Evolutionary conservation across 1,284 basidiomycete genomes (phyloP).

Genomic region (Fomitopsis palustris): DNA sequence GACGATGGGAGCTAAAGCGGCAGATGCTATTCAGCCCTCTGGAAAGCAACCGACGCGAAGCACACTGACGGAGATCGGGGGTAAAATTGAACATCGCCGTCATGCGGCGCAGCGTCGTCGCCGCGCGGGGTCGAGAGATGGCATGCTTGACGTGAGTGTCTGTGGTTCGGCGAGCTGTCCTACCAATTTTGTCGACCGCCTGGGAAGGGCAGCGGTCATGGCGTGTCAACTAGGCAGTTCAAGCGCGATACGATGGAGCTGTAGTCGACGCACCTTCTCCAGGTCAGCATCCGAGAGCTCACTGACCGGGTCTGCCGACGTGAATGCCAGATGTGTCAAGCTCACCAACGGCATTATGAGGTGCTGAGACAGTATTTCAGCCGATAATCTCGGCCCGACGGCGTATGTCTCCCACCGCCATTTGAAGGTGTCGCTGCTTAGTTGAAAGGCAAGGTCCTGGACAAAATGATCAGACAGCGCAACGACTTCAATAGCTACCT

Average conservation of each 20-base stretch:
- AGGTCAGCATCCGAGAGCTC: slow-evolving; percentile 53
- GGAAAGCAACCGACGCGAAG: neutral
- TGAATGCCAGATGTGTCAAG: slow-evolving; percentile 61
- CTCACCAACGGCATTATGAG: slow-evolving; percentile 73
- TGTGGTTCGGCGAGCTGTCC: slow-evolving; percentile 60
- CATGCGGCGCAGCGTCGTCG: slow-evolving; percentile 63
- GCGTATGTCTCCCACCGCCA: slow-evolving; percentile 76
- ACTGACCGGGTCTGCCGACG: slow-evolving; percentile 50
- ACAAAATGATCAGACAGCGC: slow-evolving; percentile 7
- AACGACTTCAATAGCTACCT: neutral
- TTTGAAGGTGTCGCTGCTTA: slow-evolving; percentile 57
- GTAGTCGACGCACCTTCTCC: slow-evolving; percentile 49
- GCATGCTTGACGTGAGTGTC: slow-evolving; percentile 70
- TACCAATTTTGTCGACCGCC: slow-evolving; percentile 66
- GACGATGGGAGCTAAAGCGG: slow-evolving; percentile 26
- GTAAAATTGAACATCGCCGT: slow-evolving; percentile 66
- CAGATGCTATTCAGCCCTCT: neutral
- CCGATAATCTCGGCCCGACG: slow-evolving; percentile 57
- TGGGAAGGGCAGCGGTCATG: slow-evolving; percentile 24
- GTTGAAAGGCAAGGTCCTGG: slow-evolving; percentile 63
- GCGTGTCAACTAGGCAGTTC: slow-evolving; percentile 7
- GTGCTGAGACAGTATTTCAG: slow-evolving; percentile 70
- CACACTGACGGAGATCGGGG: slow-evolving; percentile 55
- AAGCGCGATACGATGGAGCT: neutral
- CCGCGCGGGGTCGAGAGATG: slow-evolving; percentile 59